Evolutionary conservation across 768 basidiomycete genomes (phyloP).

Genomic region (Phlebiopsis gigantea): DNA sequence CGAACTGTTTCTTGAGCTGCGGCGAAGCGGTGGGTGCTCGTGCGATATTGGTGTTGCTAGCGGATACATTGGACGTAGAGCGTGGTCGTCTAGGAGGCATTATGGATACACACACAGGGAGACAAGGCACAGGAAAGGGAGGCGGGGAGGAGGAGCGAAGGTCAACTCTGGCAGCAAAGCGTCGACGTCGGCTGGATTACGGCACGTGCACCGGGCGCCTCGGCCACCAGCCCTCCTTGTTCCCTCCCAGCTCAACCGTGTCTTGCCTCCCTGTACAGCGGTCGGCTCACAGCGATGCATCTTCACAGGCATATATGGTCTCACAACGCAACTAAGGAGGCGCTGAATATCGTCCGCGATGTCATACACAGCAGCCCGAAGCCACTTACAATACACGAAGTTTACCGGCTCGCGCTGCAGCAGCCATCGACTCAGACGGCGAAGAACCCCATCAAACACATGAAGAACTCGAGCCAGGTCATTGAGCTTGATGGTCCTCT

Average conservation of each 20-base stretch:
- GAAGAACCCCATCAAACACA: constrained; percentile 3
- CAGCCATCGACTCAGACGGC: constrained; percentile 8
- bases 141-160: not conserved
- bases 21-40: constrained; percentile 14
- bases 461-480: constrained; percentile 8
- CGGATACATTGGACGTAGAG: constrained; percentile 19
- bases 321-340: constrained; percentile 12
- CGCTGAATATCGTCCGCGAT: constrained; percentile 20
- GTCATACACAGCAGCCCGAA: constrained; percentile 16
- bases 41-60: constrained; percentile 9
- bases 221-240: not conserved
- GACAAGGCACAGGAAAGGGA: not conserved
- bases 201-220: constrained; percentile 2
- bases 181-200: not conserved
- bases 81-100: constrained; percentile 24
- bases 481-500: constrained; percentile 11
- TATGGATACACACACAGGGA: constrained; percentile 5
- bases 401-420: constrained; percentile 24
- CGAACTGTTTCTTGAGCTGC: constrained; percentile 17
- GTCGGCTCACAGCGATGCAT: not conserved
- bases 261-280: not conserved
- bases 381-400: constrained; percentile 23
- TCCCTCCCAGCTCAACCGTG: not conserved
- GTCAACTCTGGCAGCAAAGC: not conserved
- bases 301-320: not conserved